Evolutionary conservation across 1,139 yeast genomes (phyloP).

Genomic region (Hansenula lynferdii): DNA sequence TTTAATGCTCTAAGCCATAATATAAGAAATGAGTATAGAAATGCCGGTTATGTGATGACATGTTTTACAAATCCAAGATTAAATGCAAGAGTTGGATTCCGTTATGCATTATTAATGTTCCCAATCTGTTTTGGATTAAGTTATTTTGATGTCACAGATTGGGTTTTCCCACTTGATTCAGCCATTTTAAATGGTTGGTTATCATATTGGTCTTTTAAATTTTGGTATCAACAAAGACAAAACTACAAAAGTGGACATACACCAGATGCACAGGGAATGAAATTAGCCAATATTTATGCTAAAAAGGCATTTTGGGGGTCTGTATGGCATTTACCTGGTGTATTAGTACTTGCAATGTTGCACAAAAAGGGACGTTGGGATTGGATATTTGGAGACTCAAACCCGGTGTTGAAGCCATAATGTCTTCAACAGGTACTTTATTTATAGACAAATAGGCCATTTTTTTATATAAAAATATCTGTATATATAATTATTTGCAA

Average conservation of each 20-base stretch:
- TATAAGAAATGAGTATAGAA: slow-evolving; percentile 79
- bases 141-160: slow-evolving; percentile 78
- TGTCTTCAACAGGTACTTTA: neutral
- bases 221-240: slow-evolving; percentile 72
- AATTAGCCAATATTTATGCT: slow-evolving; percentile 61
- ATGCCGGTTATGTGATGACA: slow-evolving; percentile 95
- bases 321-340: slow-evolving; percentile 90
- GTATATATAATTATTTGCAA: too few relatives aligned
- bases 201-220: slow-evolving; percentile 70
- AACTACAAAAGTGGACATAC: slow-evolving; percentile 40
- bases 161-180: slow-evolving; percentile 75
- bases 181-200: slow-evolving; percentile 83
- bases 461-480: too few relatives aligned
- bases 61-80: slow-evolving; percentile 89
- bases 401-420: slow-evolving; percentile 1
- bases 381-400: slow-evolving; percentile 38
- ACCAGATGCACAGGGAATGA: slow-evolving; percentile 51
- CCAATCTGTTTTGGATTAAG: slow-evolving; percentile 85
- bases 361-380: slow-evolving; percentile 98
- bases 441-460: neutral
- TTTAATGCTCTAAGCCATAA: slow-evolving; percentile 90
- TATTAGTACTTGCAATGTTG: slow-evolving; percentile 83
- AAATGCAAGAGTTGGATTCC: slow-evolving; percentile 88
- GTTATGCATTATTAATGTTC: slow-evolving; percentile 87
- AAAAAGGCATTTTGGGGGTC: slow-evolving; percentile 91